phyloP scores from a whole-genome alignment of 495 filamentous ascomycete genomes.

The Penicillium odoratum region DNA sequence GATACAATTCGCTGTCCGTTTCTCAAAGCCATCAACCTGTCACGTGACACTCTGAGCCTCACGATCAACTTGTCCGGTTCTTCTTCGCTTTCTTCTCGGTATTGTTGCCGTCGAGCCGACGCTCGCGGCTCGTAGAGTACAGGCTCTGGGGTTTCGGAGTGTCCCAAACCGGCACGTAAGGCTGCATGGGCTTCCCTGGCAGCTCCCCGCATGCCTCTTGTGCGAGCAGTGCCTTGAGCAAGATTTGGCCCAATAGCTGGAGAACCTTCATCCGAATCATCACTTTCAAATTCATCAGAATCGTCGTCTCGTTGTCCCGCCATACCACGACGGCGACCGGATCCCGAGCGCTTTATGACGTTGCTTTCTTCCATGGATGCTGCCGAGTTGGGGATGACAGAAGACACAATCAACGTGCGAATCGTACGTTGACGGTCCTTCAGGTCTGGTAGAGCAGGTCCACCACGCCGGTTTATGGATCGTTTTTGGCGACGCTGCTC shows the following conservation, averaged over 20 bases:
- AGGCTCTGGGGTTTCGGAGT: constrained; percentile 87
- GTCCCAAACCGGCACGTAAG: constrained; percentile 70
- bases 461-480: constrained; percentile 89
- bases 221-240: constrained; percentile 75
- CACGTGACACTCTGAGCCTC: constrained; percentile 67
- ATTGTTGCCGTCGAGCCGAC: constrained; percentile 59
- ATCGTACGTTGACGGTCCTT: constrained; percentile 93
- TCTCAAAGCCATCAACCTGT: constrained; percentile 34
- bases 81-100: constrained; percentile 72
- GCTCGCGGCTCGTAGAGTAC: constrained; percentile 69
- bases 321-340: constrained; percentile 46
- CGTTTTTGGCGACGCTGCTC: constrained; percentile 94
- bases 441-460: constrained; percentile 90
- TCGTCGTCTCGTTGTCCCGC: constrained; percentile 64
- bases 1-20: constrained; percentile 25
- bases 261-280: constrained; percentile 83
- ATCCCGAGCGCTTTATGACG: constrained; percentile 74
- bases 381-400: constrained; percentile 84
- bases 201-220: constrained; percentile 82
- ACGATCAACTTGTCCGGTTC: constrained; percentile 64
- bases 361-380: constrained; percentile 77
- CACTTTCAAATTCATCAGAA: constrained; percentile 84
- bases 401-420: constrained; percentile 85
- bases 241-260: constrained; percentile 70
- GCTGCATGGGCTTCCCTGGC: constrained; percentile 78